Evolutionary conservation across 805 yeast genomes (phyloP), one percentile per base, ranked within the genome.

Genomic region (Saturnispora galanensis): DNA sequence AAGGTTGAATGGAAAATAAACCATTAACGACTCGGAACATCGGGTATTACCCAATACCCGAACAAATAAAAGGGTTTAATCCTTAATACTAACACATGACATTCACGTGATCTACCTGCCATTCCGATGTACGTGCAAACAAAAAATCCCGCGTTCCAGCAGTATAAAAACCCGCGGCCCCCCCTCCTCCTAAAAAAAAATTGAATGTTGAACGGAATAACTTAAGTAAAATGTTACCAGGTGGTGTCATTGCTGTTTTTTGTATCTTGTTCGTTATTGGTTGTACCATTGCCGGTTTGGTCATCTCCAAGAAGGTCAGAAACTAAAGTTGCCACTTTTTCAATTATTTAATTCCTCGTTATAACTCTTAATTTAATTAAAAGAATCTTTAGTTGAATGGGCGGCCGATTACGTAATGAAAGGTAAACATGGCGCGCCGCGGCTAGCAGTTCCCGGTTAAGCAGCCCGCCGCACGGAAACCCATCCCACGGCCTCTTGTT

Each of bases 191-290:
- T n/a, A 31, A 3, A 31, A 13, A 13, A 31, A 31, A 31, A 31
- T n/a, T 12, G n/a, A 15, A 8, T n/a, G 11, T 2, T 4, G 11
- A 13, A 15, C 17, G 2, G 37, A 34, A 15, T 15, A 10, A 15
- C 15, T 15, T 34, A 37, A 30, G 17, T 42, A 40, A 58, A 62
- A 76, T 76, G 81, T 67, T 76, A 50, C 81, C 81, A 68, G 67
- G 78, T 51, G 81, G 81, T 70, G 81, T 76, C 70, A 76, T 76
- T 66, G 69, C 76, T 59, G 81, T 76, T 55, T 76, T 76, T 67
- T 62, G 65, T 52, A 70, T 76, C 60, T 52, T 76, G 50, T 74
- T 74, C 67, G 73, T 73, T 49, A 63, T 65, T 52, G 66, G 61
- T 55, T 56, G 55, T 54, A 53, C 58, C 37, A 56, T 64, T 47